Conservation (phyloP, 1,284 basidiomycete genomes). For the Sanghuangporus weigelae region DNA sequence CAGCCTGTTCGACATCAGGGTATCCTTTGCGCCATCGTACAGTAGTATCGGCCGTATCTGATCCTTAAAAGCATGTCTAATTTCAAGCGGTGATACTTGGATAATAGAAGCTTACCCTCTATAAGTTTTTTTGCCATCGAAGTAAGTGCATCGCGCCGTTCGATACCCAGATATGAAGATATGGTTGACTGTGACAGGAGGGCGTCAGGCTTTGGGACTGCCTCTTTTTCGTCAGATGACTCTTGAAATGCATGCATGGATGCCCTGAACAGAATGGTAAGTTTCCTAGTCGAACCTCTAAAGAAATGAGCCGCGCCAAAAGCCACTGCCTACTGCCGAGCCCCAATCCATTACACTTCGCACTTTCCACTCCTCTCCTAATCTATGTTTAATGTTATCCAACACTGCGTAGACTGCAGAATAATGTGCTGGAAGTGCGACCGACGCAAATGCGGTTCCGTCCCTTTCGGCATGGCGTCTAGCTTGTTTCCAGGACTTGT, state of each 20-base stretch:
- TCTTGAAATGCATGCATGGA: conserved; percentile 58
- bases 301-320: conserved; percentile 49
- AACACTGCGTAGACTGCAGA: conserved; percentile 65
- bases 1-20: conserved; percentile 40
- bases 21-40: conserved; percentile 55
- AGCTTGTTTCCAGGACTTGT: conserved; percentile 54
- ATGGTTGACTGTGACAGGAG: conserved; percentile 46
- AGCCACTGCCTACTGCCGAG: conserved; percentile 64
- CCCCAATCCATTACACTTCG: conserved; percentile 71
- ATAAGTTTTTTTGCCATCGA: conserved; percentile 60
- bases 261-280: conserved; percentile 43
- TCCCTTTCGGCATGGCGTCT: conserved; percentile 57
- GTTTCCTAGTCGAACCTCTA: not conserved
- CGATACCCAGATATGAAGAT: conserved; percentile 58
- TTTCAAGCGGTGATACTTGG: not conserved
- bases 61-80: conserved; percentile 32
- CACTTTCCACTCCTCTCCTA: conserved; percentile 54
- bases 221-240: conserved; percentile 16
- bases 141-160: conserved; percentile 65
- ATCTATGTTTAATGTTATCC: conserved; percentile 52
- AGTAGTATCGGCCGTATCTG: conserved; percentile 38
- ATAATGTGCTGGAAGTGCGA: conserved; percentile 74
- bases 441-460: conserved; percentile 68
- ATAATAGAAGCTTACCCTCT: conserved; percentile 34
- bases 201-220: conserved; percentile 29